Conservation (phyloP, 352 stramenopile genomes). For the Pythium monospermum region DNA sequence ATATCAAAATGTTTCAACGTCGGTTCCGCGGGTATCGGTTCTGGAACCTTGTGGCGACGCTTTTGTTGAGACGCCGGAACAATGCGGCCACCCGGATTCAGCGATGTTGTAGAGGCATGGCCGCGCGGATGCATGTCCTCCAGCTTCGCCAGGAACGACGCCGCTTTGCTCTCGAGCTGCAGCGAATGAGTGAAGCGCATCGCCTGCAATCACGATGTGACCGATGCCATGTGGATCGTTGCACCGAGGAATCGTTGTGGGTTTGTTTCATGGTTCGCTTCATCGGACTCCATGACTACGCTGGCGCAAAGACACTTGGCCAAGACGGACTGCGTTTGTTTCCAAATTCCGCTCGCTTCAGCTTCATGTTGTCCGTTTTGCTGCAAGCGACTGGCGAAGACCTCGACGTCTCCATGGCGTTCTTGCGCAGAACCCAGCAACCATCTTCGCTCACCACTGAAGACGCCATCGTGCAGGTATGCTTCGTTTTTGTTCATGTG, state of each 20-base stretch:
- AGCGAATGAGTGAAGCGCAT: slow-evolving; percentile 10
- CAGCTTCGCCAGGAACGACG: slow-evolving; percentile 11
- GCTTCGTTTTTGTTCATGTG: not conserved
- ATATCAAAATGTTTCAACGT: slow-evolving; percentile 16
- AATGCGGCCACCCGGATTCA: slow-evolving; percentile 22
- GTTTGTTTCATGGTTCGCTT: slow-evolving; percentile 25
- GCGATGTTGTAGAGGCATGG: slow-evolving; percentile 15
- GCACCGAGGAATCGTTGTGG: slow-evolving; percentile 18
- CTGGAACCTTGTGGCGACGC: slow-evolving; percentile 20
- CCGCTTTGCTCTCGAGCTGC: slow-evolving; percentile 15
- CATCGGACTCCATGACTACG: slow-evolving; percentile 24
- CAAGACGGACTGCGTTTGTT: slow-evolving; percentile 13
- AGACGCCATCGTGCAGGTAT: slow-evolving; percentile 32
- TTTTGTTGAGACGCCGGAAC: slow-evolving; percentile 11
- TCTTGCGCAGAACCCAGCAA: slow-evolving; percentile 13
- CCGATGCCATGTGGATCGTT: slow-evolving; percentile 9
- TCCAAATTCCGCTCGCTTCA: slow-evolving; percentile 16
- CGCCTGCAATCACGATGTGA: slow-evolving; percentile 10
- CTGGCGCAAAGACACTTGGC: slow-evolving; percentile 17
- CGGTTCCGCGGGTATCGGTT: slow-evolving; percentile 24
- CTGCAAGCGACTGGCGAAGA: slow-evolving; percentile 22
- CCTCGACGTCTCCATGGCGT: slow-evolving; percentile 23
- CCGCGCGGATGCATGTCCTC: slow-evolving; percentile 5
- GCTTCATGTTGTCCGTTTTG: slow-evolving; percentile 22
- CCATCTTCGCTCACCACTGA: slow-evolving; percentile 12